These are phyloP conservation scores for Lactarius hatsudake DNA, from an alignment of 768 basidiomycete genomes.

Conservation along the genomic window DNA sequence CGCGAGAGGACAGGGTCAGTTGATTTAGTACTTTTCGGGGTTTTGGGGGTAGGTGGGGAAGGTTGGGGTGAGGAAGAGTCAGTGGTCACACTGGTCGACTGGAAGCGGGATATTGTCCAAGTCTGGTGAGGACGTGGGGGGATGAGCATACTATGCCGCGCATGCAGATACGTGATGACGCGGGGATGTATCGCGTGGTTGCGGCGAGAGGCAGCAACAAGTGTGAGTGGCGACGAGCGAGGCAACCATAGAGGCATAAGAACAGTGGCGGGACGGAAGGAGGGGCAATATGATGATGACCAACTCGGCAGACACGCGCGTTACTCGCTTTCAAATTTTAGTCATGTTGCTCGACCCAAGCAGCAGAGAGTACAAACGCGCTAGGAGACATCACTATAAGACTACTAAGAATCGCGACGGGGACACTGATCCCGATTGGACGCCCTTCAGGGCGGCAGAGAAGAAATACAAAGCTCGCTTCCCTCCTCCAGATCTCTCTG, in stretches of 20 bases:
- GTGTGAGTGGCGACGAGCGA: conserved; percentile 47
- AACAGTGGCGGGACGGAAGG: conserved; percentile 1
- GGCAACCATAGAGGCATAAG: conserved; percentile 79
- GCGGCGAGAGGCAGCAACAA: conserved; percentile 36
- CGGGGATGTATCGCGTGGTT: conserved; percentile 26
- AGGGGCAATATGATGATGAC: neutral
- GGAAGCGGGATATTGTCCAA: conserved; percentile 7
- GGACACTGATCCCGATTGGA: conserved; percentile 54
- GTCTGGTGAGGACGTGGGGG: conserved; percentile 22
- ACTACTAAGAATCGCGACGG: conserved; percentile 53
- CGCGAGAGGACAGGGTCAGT: conserved; percentile 51
- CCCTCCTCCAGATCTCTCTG: conserved; percentile 69
- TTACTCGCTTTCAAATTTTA: neutral
- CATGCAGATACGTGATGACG: conserved; percentile 17
- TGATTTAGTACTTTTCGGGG: conserved; percentile 38
- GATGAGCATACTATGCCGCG: conserved; percentile 22
- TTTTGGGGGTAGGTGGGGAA: conserved; percentile 22
- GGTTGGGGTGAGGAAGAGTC: conserved; percentile 39
- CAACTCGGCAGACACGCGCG: conserved; percentile 1
- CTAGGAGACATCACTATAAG: conserved; percentile 56
- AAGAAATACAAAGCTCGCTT: conserved; percentile 79
- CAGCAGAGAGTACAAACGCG: conserved; percentile 55
- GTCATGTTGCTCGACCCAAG: conserved; percentile 40
- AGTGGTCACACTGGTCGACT: conserved; percentile 41
- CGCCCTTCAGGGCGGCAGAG: conserved; percentile 73